Conservation (phyloP, 305 asterid genomes). For the Plantago lanceolata region DNA sequence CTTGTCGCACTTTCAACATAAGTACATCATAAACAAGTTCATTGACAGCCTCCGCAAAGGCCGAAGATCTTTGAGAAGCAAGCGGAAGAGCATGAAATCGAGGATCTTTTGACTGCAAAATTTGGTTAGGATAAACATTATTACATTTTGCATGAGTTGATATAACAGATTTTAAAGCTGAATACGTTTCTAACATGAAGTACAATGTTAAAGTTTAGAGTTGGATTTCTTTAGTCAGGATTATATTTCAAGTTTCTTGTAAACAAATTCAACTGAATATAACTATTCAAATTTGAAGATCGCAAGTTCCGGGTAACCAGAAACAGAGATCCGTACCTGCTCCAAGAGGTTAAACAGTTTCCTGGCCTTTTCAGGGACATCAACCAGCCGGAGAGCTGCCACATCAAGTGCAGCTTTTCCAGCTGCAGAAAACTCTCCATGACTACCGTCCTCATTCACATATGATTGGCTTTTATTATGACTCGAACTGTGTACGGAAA, state of each 20-base stretch:
- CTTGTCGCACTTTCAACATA: constrained; percentile 76
- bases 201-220: background rate
- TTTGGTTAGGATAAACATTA: constrained; percentile 14
- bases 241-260: background rate
- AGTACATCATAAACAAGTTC: constrained; percentile 96
- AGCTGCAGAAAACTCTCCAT: constrained; percentile 57
- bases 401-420: constrained; percentile 88
- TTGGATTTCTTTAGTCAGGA: background rate
- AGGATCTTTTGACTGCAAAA: constrained; percentile 92
- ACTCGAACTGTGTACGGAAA: constrained; percentile 56
- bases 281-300: background rate
- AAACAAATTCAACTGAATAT: too few relatives aligned
- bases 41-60: constrained; percentile 86
- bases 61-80: constrained; percentile 83
- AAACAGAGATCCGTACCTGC: constrained; percentile 52
- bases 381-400: constrained; percentile 81
- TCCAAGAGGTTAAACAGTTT: constrained; percentile 80
- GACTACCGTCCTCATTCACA: constrained; percentile 51
- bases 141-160: constrained; percentile 2
- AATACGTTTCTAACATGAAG: background rate
- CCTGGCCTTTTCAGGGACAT: constrained; percentile 84
- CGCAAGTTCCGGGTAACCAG: constrained; percentile 15
- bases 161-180: background rate
- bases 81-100: constrained; percentile 93
- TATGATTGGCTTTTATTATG: constrained; percentile 57